phyloP scores from a whole-genome alignment of 139 green algal species.

The Chlamydomonas schloesseri region DNA sequence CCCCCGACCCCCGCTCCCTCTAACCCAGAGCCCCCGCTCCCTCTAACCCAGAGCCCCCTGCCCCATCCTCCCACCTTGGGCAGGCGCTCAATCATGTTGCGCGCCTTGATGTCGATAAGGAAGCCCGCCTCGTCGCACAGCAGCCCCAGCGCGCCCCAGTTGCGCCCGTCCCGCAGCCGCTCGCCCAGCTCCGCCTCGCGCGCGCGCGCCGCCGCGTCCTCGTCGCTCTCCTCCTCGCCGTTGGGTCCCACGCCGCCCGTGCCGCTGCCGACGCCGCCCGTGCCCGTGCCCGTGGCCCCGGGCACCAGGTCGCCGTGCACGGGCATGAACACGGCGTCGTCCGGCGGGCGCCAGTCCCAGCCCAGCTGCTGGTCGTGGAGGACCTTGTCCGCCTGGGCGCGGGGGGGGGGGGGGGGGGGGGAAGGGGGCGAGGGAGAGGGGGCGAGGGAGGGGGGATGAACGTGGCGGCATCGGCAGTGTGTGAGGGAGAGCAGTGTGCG shows the following conservation, averaged over 20 bases:
- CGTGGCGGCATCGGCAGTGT: neutral
- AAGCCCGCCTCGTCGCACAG: constrained; percentile 84
- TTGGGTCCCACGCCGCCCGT: neutral
- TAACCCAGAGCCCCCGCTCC: too few species aligned
- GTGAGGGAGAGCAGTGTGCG: neutral
- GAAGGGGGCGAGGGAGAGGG: too few species aligned
- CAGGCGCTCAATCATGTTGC: constrained; percentile 57
- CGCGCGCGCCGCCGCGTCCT: constrained; percentile 38
- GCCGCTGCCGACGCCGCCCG: neutral
- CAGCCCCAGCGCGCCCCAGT: constrained; percentile 70
- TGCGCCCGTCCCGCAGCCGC: constrained; percentile 49
- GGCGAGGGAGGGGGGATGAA: neutral
- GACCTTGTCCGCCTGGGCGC: constrained; percentile 61
- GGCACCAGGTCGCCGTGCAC: constrained; percentile 9
- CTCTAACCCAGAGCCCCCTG: too few species aligned
- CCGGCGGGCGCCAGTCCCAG: constrained; percentile 76
- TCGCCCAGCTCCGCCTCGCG: constrained; percentile 44
- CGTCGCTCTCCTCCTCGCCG: constrained; percentile 30
- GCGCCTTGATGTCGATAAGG: constrained; percentile 72
- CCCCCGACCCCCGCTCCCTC: too few species aligned
- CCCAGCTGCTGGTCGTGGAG: constrained; percentile 90
- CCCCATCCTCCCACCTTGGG: constrained; percentile 12
- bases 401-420: neutral
- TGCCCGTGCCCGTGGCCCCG: neutral
- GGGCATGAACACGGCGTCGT: constrained; percentile 72